Percentiles rank a stretch among this genome's conserved stretches.
These are phyloP conservation scores for Tricholomella constricta DNA, from an alignment of 768 basidiomycete genomes.

Conservation along the genomic window DNA sequence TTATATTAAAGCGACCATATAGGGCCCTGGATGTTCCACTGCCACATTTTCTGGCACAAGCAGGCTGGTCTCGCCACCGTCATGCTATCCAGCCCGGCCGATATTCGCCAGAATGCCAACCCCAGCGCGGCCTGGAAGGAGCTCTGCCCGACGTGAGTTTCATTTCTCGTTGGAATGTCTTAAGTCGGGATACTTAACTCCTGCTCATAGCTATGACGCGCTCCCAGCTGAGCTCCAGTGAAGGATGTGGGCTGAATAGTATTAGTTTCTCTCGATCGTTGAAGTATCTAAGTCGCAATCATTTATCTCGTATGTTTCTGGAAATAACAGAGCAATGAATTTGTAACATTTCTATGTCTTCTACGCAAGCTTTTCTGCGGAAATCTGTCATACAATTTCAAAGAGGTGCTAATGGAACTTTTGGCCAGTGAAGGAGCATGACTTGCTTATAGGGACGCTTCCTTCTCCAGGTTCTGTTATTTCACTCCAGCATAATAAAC, in stretches of 20 bases:
- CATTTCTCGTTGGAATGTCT: too few species aligned
- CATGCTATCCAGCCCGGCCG: constrained; percentile 32
- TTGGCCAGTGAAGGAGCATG: too few species aligned
- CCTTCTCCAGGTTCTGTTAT: too few species aligned
- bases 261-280: not conserved
- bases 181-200: not conserved
- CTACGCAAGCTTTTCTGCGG: too few species aligned
- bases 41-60: constrained; percentile 39
- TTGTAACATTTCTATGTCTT: too few species aligned
- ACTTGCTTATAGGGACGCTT: too few species aligned
- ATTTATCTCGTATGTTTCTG: not conserved
- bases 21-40: constrained; percentile 25
- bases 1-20: not conserved
- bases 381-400: too few species aligned
- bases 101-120: constrained; percentile 10
- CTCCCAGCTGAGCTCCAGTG: constrained; percentile 14
- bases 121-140: constrained; percentile 27
- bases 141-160: constrained; percentile 28
- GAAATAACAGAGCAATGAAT: not conserved
- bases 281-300: not conserved
- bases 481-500: too few species aligned
- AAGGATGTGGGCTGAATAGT: not conserved
- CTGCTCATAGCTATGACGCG: constrained; percentile 14
- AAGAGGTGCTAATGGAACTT: too few species aligned
- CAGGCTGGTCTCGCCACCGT: constrained; percentile 43